phyloP scores from a whole-genome alignment of 192 early-diverging fungal genomes.

The Coemansia sp. region DNA sequence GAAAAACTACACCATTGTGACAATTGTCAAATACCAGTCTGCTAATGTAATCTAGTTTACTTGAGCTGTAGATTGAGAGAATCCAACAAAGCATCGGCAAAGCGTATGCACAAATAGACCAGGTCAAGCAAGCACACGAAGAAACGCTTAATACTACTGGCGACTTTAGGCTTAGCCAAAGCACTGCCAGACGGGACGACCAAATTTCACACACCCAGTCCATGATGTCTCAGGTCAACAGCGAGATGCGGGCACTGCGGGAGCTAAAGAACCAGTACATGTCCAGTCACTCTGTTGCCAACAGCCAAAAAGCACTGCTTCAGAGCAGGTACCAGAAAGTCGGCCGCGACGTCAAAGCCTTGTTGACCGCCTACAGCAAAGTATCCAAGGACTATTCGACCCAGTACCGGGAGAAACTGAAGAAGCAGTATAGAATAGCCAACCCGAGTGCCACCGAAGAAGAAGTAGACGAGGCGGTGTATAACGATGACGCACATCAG shows the following conservation, averaged over 20 bases:
- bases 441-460: slow-evolving; percentile 25
- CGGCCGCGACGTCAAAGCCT: background rate
- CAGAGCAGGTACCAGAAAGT: slow-evolving; percentile 3
- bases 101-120: slow-evolving; percentile 1
- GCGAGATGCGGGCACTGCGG: background rate
- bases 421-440: slow-evolving; percentile 27
- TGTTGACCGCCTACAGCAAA: background rate
- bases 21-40: too few species aligned
- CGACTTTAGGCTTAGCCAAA: slow-evolving; percentile 2
- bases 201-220: background rate
- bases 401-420: slow-evolving; percentile 13
- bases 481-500: slow-evolving; percentile 31
- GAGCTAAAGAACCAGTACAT: slow-evolving; percentile 2
- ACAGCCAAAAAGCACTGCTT: background rate
- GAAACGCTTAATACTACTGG: slow-evolving; percentile 3
- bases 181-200: slow-evolving; percentile 4
- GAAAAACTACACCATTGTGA: background rate
- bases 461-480: slow-evolving; percentile 25
- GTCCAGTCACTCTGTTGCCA: background rate
- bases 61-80: background rate
- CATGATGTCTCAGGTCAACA: slow-evolving; percentile 1
- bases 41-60: too few species aligned
- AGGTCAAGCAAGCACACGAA: slow-evolving; percentile 8
- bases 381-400: background rate
- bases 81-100: background rate